phyloP scores from a whole-genome alignment of 805 yeast genomes.

The Metschnikowia anglica region DNA sequence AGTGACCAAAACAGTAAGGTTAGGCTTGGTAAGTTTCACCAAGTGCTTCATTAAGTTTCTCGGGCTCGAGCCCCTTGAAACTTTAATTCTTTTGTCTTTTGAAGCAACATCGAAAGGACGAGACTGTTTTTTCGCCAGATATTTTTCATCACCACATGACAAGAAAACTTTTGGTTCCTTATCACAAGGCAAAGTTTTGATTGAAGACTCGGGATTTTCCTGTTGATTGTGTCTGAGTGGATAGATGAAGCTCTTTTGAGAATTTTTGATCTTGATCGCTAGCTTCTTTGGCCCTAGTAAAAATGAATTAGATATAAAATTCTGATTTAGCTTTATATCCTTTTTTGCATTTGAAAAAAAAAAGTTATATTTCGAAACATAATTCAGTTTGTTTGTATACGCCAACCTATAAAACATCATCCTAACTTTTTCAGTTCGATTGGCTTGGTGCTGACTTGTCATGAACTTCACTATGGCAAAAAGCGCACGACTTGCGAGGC shows the following conservation, averaged over 20 bases:
- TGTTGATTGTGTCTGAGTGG: not conserved
- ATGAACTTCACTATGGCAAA: conserved; percentile 9
- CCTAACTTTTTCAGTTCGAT: not conserved
- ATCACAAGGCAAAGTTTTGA: not conserved
- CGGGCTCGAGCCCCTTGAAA: conserved; percentile 18
- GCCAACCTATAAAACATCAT: conserved; percentile 23
- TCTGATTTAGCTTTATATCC: conserved; percentile 30
- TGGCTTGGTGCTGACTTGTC: not conserved
- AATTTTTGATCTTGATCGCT: not conserved
- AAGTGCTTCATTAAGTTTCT: conserved; percentile 51
- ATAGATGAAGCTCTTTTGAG: not conserved
- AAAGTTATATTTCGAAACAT: conserved; percentile 30
- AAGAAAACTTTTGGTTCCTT: not conserved
- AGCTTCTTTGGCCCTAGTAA: conserved; percentile 15
- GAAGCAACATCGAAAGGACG: conserved; percentile 61
- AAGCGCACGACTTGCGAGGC: conserved; percentile 15
- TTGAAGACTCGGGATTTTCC: not conserved
- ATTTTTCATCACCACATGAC: not conserved
- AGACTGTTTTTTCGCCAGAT: conserved; percentile 15
- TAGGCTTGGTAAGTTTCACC: conserved; percentile 84
- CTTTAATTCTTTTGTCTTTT: conserved; percentile 21
- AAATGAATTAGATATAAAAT: conserved; percentile 35
- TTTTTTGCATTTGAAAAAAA: conserved; percentile 38
- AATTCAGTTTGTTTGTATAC: conserved; percentile 24
- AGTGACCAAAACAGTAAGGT: conserved; percentile 82